Percentiles rank a stretch among this genome's conserved stretches.
These are phyloP conservation scores for Marasmius sp. DNA, from an alignment of 1,284 basidiomycete genomes.

Conservation along the genomic window DNA sequence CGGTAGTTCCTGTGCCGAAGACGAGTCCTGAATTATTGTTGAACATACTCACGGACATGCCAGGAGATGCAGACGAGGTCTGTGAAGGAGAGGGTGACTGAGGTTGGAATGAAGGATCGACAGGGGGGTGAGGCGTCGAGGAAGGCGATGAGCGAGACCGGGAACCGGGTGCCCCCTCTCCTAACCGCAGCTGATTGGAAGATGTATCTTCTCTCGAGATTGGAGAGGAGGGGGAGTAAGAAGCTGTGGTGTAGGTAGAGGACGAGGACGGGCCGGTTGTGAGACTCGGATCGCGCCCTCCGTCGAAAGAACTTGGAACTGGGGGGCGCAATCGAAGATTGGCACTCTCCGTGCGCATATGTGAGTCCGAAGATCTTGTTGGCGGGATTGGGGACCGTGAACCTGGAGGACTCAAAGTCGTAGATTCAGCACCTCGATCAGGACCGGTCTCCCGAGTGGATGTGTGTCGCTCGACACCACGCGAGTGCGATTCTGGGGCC, in stretches of 20 bases:
- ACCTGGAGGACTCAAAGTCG: too few relatives aligned
- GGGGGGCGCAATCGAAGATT: too few relatives aligned
- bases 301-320: too few relatives aligned
- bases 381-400: too few relatives aligned
- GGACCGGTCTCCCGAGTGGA: too few relatives aligned
- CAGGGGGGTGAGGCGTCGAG: neutral
- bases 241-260: neutral
- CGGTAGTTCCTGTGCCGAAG: neutral
- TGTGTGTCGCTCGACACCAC: too few relatives aligned
- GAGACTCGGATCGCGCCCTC: neutral
- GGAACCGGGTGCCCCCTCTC: neutral
- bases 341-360: too few relatives aligned
- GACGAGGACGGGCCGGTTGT: neutral
- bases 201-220: neutral
- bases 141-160: neutral
- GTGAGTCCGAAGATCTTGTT: too few relatives aligned
- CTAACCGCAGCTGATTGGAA: neutral
- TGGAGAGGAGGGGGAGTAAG: neutral
- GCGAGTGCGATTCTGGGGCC: too few relatives aligned
- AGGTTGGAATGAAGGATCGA: neutral
- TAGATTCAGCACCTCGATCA: too few relatives aligned
- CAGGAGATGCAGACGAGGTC: neutral
- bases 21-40: neutral
- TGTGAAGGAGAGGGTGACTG: neutral
- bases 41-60: neutral